Evolutionary conservation across 805 yeast species (phyloP), one percentile per base, ranked within the genome.

Genomic region (Cyberlindnera veronae): DNA sequence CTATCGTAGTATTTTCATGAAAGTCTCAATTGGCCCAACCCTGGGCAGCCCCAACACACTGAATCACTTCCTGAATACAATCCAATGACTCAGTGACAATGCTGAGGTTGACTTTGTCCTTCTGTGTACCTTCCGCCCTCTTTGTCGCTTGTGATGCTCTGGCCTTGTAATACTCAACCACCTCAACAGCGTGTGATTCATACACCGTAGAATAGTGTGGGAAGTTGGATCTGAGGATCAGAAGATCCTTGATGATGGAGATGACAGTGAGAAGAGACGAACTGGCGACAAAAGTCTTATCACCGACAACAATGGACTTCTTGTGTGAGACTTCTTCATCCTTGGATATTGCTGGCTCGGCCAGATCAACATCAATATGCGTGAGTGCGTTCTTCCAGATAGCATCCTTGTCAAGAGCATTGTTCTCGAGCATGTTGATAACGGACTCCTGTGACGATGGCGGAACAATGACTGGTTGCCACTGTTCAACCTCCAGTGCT

Each of bases 381-480:
- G 32, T 7, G 3, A 66, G 45, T 8, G 62, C 61, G 2, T 40
- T n/a, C 29, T 64, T 55, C 87, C 88, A 82, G 10, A 48, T 51
- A 3, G 62, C 56, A 0, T 61, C 51, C 2, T 76, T 76, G 41
- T 74, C 79, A 10, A 68, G 53, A 18, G 65, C 64, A 2, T 69
- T 65, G n/a, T 76, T 61, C 12, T 68, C 66, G 1, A 74, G 67
- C 11, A 84, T 70, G 30, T 69, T 70, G 50, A 77, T 76, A 5
- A 79, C 72, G 12, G 62, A 53, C 4, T 40, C 50, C 53, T 84
- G 90, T 2, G 79, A 58, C 1, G 57, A 55, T 2, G 63, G 55
- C 0, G 76, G 56, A 9, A 80, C 74, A n/a, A 76, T 74, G 15
- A 73, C 76, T 38, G 90, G 95, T 43, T 76, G 77, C 98, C 98